Base-by-base conservation (phyloP, 2,329 filamentous ascomycete species). In the Colletotrichum graminicola region DNA sequence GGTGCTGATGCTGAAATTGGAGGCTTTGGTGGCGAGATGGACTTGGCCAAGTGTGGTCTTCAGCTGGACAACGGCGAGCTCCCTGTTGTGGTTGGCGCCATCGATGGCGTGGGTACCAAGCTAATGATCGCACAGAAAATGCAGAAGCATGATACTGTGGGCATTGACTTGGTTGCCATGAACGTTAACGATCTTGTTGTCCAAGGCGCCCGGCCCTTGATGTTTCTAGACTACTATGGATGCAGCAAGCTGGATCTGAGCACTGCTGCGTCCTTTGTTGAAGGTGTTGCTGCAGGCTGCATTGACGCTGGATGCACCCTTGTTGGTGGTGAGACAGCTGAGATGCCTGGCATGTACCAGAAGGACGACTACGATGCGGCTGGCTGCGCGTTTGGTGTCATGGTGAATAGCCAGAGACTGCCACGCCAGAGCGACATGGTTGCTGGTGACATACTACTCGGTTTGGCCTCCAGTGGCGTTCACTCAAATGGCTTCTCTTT, bases 401-500 rank as follows among this genome's bases (percentile, higher is more conserved):
- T 98, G 79, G 85, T 87, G 45, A 83, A 88, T 43, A 88, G 88
- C 6, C 86, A 88, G 61, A 89, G 95, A 66, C 89, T 99, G 47
- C 96, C 96, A 0, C 89, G 92, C 75, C 92, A 89, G 74, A 86
- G 89, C 12, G 86, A 87, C 75, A 98, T 99, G 95, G 82, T 83
- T 10, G 86, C 88, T 73, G 96, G 95, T 39, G 95, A 99, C 78
- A 86, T 97, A 4, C 88, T 99, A 2, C 86, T 99, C 6, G 96
- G 94, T 29, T 87, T 99, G 14, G 91, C 89, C 14, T 98, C 94
- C 32, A 93, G 90, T 68, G 96, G 96, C 41, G 90, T 95, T 1
- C 96, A 99, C 85, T 98, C 95, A 43, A 99, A 99, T 82, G 96
- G 96, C 60, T 99, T 97, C 86, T 98, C 95, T 0, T 91, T 99